Base-by-base conservation (phyloP, 768 basidiomycete species). In the Inosperma sp. region DNA sequence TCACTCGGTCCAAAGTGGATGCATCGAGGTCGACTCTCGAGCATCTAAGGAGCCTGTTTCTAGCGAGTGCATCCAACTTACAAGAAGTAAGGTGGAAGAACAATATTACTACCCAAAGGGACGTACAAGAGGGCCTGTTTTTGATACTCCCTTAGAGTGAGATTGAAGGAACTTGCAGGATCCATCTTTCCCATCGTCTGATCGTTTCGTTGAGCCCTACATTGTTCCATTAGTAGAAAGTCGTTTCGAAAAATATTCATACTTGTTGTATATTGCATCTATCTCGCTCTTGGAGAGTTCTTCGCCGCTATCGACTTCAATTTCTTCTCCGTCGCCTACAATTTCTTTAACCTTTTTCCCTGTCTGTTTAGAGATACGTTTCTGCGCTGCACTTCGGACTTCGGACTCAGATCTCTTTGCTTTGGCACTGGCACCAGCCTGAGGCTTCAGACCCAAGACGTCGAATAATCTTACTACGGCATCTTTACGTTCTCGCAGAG, bases 1-100 rank as follows among this genome's bases (percentile, higher is more conserved):
- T 61, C 63, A 97, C 92, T 91, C 82, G 72, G 86, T 86, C 94
- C 94, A 98, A 7, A 98, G 68, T 2, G 95, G 95, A 65, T 98
- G 92, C 79, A 97, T 84, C 4, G 86, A 88, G 13, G 64, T 72
- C 12, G 78, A 78, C 62, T 84, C 78, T 48, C 86, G 77, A 57
- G 82, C 88, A 49, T 86, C 82, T 55, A 75, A 73, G 16, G 81
- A 75, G 3, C 88, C 88, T 2, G 76, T 79, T 68, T 98, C 95
- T 47, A 93, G 73, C 3, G 88, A 86, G 56, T 82, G 72, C 93
- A 96, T 93, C 94, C 94, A 98, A 30, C 89, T 91, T 33, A 25
- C 41, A 26, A 19, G n/a, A 12, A 41, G 48, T 57, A 51, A 48
- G 44, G 27, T 34, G 19, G 16, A 2, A 29, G 4, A 8, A 39